Evolutionary conservation across 495 filamentous ascomycete genomes (phyloP).

Genomic region (Penicillium taxi): DNA sequence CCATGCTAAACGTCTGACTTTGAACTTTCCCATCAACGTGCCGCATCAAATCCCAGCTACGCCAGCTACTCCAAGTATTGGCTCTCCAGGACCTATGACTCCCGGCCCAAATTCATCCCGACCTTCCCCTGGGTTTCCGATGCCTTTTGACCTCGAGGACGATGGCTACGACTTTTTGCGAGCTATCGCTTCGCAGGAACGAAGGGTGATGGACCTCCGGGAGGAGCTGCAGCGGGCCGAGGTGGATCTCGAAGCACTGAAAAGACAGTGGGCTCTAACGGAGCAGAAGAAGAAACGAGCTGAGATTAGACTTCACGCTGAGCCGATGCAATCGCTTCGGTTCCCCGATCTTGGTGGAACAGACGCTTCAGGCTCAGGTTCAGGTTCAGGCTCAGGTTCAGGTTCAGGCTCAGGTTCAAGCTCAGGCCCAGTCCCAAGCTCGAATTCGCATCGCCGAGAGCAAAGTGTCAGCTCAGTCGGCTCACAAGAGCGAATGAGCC

Average conservation of each 20-base stretch:
- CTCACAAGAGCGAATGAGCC: conserved; percentile 29
- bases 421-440: too few relatives aligned
- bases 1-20: conserved; percentile 66
- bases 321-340: conserved; percentile 51
- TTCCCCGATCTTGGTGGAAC: conserved; percentile 23
- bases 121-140: conserved; percentile 36
- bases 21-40: conserved; percentile 63
- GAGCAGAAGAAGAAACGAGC: conserved; percentile 72
- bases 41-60: conserved; percentile 21
- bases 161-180: conserved; percentile 76
- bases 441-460: conserved; percentile 19
- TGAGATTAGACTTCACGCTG: conserved; percentile 48
- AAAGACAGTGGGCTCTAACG: conserved; percentile 72
- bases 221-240: conserved; percentile 84
- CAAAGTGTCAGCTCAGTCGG: conserved; percentile 26
- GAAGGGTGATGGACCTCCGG: conserved; percentile 82
- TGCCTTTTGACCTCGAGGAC: conserved; percentile 28
- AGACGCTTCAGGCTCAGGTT: conserved; percentile 6
- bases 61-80: conserved; percentile 21
- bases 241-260: conserved; percentile 62
- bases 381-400: too few relatives aligned
- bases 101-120: conserved; percentile 30
- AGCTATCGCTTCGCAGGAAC: conserved; percentile 84
- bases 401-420: not conserved
- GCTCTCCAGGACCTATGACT: conserved; percentile 35